Evolutionary conservation across 108 stramenopile species (phyloP), one percentile per base, ranked within the genome.

Genomic region (Pseudonitzschia multiseries): DNA sequence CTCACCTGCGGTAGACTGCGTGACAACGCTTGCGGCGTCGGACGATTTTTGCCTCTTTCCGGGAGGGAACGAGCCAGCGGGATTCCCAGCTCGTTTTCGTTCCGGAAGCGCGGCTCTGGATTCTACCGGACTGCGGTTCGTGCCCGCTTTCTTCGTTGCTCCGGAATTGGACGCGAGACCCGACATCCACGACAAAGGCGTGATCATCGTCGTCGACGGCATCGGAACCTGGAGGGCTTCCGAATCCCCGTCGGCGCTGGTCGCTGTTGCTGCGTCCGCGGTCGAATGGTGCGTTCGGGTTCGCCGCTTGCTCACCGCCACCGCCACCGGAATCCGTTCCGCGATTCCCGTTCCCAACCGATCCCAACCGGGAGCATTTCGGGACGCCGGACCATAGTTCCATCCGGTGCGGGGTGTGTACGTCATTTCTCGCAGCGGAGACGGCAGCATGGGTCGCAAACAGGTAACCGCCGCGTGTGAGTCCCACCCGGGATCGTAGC

Each of bases 371-470:
- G 67, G 46, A 0, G 70, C 53, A 12, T 62, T 31, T 18, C 61
- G 15, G 12, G 61, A 14, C 1, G 63, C 33, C 21, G 76, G 76
- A 31, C 64, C 29, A 52, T 77, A 77, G 48, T 54, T 54, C 76
- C 76, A 77, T 5, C 76, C 76, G 2, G 76, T 66, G 40, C 67
- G 46, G 24, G 28, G 36, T 18, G 64, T 57, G 59, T 68, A 79
- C 21, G 78, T 54, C 12, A 52, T 22, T 28, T 79, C 78, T 13
- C 78, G 71, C 48, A 10, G 54, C 4, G 78, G 71, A 63, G 36
- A 63, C 29, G 71, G 67, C 48, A 78, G 10, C 4, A 72, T 68
- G 22, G 57, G 78, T 17, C 57, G 57, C 46, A 78, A 41, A 9
- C 57, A 52, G 24, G 40, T 27, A 0, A 72, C 67, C 66, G 65